Evolutionary conservation across 2,329 filamentous ascomycete species (phyloP).

Genomic region (Pestalotiopsis sp.): DNA sequence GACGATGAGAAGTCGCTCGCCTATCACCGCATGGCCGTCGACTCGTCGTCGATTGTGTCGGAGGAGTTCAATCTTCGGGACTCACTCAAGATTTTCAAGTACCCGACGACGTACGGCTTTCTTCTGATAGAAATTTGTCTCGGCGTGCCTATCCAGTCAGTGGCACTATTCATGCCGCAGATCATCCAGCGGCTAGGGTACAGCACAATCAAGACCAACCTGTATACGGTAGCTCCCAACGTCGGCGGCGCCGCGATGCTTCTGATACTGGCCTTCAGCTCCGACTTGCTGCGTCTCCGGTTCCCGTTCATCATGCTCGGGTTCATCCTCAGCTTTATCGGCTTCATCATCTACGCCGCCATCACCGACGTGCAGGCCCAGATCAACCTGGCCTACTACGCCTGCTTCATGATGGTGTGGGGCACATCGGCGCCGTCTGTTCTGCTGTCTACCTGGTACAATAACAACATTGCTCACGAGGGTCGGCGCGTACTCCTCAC

Average conservation of each 20-base stretch:
- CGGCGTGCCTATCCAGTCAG: slow-evolving; percentile 59
- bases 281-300: slow-evolving; percentile 65
- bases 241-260: slow-evolving; percentile 71
- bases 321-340: slow-evolving; percentile 74
- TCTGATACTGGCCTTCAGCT: slow-evolving; percentile 71
- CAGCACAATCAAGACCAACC: slow-evolving; percentile 64
- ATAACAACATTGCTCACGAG: slow-evolving; percentile 82
- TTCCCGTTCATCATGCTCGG: slow-evolving; percentile 76
- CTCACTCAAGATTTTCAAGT: slow-evolving; percentile 52
- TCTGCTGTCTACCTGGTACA: slow-evolving; percentile 68
- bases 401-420: slow-evolving; percentile 83
- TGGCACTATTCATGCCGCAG: slow-evolving; percentile 57
- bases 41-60: slow-evolving; percentile 66
- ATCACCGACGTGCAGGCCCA: slow-evolving; percentile 65
- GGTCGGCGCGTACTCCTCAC: slow-evolving; percentile 71
- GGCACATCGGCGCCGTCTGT: slow-evolving; percentile 76
- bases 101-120: slow-evolving; percentile 52
- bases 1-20: slow-evolving; percentile 70
- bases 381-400: slow-evolving; percentile 72
- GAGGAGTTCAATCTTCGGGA: slow-evolving; percentile 55
- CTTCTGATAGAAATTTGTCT: slow-evolving; percentile 60
- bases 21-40: slow-evolving; percentile 72
- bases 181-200: slow-evolving; percentile 55
- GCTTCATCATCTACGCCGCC: slow-evolving; percentile 77
- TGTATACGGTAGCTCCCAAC: slow-evolving; percentile 82